Conservation (phyloP, 208 protist species). For the Acanthamoeba healyi region DNA sequence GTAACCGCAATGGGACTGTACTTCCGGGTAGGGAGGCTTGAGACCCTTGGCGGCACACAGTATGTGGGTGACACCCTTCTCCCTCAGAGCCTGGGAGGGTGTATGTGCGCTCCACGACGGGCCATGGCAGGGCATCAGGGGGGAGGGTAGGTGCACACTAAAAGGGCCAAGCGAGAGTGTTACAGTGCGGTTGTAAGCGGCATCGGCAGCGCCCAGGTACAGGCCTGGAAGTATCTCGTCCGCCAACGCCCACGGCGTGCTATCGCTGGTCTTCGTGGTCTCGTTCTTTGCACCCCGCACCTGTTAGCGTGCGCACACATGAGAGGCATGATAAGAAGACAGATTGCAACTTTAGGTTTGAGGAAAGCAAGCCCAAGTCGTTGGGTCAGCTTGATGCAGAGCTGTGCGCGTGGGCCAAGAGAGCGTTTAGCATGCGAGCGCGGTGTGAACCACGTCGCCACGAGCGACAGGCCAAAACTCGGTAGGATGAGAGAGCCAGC, state of each 20-base stretch:
- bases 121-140: no score
- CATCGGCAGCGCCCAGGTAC: not conserved
- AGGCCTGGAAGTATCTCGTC: slow-evolving; percentile 38
- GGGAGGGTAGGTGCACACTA: not conserved
- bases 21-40: not conserved
- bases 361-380: slow-evolving; percentile 94
- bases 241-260: not conserved
- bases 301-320: no score
- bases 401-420: not conserved
- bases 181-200: not conserved
- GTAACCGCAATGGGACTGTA: not conserved
- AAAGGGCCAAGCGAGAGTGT: not conserved
- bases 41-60: slow-evolving; percentile 8
- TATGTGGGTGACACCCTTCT: slow-evolving; percentile 23
- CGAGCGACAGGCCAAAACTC: no score
- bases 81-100: not conserved
- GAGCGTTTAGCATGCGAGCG: no score
- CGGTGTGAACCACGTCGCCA: no score
- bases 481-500: no score
- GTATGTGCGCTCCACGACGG: not conserved
- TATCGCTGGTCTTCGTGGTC: no score
- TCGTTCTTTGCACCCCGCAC: no score
- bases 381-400: slow-evolving; percentile 93
- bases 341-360: slow-evolving; percentile 91
- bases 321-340: no score